phyloP scores from a whole-genome alignment of 148 eudicot genomes.

The Rhododendron ovatum region DNA sequence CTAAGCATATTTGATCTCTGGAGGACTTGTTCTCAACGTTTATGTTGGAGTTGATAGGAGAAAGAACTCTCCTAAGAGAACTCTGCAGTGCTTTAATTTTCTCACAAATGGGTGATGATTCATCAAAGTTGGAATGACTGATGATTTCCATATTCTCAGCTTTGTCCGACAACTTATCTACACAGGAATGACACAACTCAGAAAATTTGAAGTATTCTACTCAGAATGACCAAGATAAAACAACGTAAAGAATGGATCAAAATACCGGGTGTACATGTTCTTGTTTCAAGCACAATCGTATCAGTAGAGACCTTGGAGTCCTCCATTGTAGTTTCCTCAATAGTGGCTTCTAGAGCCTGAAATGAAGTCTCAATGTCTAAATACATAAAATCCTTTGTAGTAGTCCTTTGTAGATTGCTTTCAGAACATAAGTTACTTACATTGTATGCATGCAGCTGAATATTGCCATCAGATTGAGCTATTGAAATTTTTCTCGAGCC shows the following conservation, averaged over 20 bases:
- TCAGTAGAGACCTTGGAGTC: slow-evolving; percentile 9
- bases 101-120: slow-evolving; percentile 32
- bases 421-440: not conserved
- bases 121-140: slow-evolving; percentile 5
- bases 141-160: slow-evolving; percentile 18
- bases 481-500: slow-evolving; percentile 1
- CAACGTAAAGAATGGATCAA: not conserved
- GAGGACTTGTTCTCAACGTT: slow-evolving; percentile 31
- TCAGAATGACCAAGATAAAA: not conserved
- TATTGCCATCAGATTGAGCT: not conserved
- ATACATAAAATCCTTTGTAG: not conserved
- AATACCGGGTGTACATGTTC: slow-evolving; percentile 33
- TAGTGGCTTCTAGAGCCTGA: slow-evolving; percentile 15
- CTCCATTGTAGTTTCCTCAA: slow-evolving; percentile 8
- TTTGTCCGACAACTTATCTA: slow-evolving; percentile 32
- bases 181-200: not conserved
- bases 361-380: not conserved
- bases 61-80: slow-evolving; percentile 66
- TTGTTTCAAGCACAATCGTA: slow-evolving; percentile 14
- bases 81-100: slow-evolving; percentile 27
- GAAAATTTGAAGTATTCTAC: not conserved
- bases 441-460: slow-evolving; percentile 4
- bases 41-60: slow-evolving; percentile 48
- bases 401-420: not conserved
- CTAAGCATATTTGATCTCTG: slow-evolving; percentile 19